Conservation (phyloP, 2,329 filamentous ascomycete species). For the Cercospora sp. region DNA sequence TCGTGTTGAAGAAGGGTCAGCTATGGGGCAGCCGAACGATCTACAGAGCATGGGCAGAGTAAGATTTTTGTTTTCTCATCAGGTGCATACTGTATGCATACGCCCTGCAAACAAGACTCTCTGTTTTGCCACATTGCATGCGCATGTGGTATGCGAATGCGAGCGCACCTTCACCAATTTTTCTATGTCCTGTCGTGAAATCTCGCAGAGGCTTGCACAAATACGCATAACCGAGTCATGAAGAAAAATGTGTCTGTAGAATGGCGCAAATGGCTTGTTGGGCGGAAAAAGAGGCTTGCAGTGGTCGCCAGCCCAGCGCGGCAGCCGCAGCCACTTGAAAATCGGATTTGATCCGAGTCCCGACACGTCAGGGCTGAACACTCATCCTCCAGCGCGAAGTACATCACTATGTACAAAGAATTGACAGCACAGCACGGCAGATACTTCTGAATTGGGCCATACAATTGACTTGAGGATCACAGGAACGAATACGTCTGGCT, state of each 20-base stretch:
- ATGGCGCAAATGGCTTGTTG: slow-evolving; percentile 6
- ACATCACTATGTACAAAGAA: background rate
- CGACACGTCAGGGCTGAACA: background rate
- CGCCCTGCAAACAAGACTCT: background rate
- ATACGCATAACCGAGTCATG: background rate
- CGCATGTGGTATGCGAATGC: background rate
- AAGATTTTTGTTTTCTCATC: background rate
- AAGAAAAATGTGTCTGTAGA: background rate
- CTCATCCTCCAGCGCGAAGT: background rate
- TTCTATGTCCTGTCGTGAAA: background rate
- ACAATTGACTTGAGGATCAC: background rate
- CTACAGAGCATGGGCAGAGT: slow-evolving; percentile 79
- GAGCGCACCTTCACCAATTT: background rate
- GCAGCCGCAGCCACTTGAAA: background rate
- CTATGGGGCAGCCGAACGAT: slow-evolving; percentile 78
- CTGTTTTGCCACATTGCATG: background rate
- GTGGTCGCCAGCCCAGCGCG: background rate
- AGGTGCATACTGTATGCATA: background rate
- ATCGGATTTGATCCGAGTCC: background rate
- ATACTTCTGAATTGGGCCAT: background rate
- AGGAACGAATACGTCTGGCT: background rate
- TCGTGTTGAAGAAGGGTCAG: slow-evolving; percentile 79
- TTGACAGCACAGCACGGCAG: background rate
- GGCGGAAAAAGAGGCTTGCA: background rate
- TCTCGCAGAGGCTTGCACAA: slow-evolving; percentile 7